These are phyloP conservation scores for Floccularia luteovirens DNA, from an alignment of 768 basidiomycete species.

Conservation along the genomic window DNA sequence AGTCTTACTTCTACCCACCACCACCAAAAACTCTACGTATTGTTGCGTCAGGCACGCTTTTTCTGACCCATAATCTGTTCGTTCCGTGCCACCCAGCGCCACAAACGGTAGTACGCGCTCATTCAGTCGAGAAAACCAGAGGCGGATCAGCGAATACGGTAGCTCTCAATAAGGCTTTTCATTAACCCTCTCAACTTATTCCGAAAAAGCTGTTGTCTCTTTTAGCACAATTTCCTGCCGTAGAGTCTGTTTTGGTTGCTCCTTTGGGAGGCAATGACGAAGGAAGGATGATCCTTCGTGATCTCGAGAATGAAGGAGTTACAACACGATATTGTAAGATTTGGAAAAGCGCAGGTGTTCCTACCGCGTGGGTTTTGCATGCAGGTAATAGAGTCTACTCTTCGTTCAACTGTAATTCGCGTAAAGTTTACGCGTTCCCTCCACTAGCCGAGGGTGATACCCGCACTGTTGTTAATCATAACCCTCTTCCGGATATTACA, in stretches of 20 bases:
- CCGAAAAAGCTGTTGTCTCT: slow-evolving; percentile 46
- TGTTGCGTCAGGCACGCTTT: slow-evolving; percentile 75
- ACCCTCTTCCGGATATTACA: slow-evolving; percentile 79
- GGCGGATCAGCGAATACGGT: slow-evolving; percentile 68
- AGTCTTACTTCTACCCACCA: slow-evolving; percentile 15
- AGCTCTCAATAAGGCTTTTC: slow-evolving; percentile 5
- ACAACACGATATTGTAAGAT: slow-evolving; percentile 69
- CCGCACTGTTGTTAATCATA: slow-evolving; percentile 77
- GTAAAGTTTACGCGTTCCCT: neutral
- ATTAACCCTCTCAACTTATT: neutral
- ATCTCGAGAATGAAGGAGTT: slow-evolving; percentile 61
- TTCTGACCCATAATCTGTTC: slow-evolving; percentile 65
- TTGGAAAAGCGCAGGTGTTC: slow-evolving; percentile 66
- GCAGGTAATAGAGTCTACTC: slow-evolving; percentile 35
- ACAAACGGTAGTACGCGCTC: slow-evolving; percentile 55
- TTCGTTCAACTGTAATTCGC: neutral
- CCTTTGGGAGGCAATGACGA: slow-evolving; percentile 69
- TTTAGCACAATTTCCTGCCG: slow-evolving; percentile 60
- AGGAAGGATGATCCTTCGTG: slow-evolving; percentile 50
- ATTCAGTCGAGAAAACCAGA: slow-evolving; percentile 57
- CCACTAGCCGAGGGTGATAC: slow-evolving; percentile 44
- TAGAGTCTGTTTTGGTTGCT: slow-evolving; percentile 66
- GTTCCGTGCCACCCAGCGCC: slow-evolving; percentile 54
- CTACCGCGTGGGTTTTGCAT: slow-evolving; percentile 77
- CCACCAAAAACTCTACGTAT: slow-evolving; percentile 50